Evolutionary conservation across 2,329 filamentous ascomycete genomes (phyloP), one percentile per base, ranked within the genome.

Genomic region (Thielaviopsis ethacetica): DNA sequence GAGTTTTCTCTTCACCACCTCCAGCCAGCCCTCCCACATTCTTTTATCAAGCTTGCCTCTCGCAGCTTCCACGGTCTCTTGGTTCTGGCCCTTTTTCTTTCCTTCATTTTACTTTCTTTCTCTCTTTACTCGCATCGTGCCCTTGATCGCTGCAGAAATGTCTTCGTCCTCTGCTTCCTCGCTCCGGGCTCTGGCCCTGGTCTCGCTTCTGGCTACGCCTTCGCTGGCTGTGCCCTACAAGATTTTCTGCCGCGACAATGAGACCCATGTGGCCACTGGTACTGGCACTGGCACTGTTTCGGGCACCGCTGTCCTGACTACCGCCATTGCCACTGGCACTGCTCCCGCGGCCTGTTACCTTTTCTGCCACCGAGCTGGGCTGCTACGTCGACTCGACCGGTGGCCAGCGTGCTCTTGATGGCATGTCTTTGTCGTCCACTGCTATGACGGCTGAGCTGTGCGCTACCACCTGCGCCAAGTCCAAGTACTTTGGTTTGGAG

Each of bases 391-490:
- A 58, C 56, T 56, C 62, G 22, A 59, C 62, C 19, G 58, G 53
- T 10, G 69, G 67, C 27, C 65, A 62, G 10, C 72, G 77, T n/a
- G 76, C 76, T 5, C 68, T 79, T 6, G 59, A 62, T 13, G 73
- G 68, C 21, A 69, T 67, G 5, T 63, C 67, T 5, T 73, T 71
- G 56, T 73, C 71, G 21, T 73, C 62, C 3, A 72, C 77, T 47
- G 68, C 67, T 19, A 77, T 78, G 75, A 77, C 75, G 2, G 66
- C 76, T 9, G 74, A 77, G 60, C 70, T 67, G 54, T 78, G 76
- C 65, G 70, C 71, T 68, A 62, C 62, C 1, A 74, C 73, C 65
- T 78, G 75, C 67, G 71, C 69, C 1, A 69, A 68, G 0, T 78
- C 71, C 64, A 66, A 69, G 50, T 77, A 74, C 63, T 78, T 72